A percentile compares a stretch with the other conserved stretches of the same genome.
These are phyloP conservation scores for Aspergillus pseudoterreus DNA, from an alignment of 2,329 filamentous ascomycete genomes.

Conservation along the genomic window DNA sequence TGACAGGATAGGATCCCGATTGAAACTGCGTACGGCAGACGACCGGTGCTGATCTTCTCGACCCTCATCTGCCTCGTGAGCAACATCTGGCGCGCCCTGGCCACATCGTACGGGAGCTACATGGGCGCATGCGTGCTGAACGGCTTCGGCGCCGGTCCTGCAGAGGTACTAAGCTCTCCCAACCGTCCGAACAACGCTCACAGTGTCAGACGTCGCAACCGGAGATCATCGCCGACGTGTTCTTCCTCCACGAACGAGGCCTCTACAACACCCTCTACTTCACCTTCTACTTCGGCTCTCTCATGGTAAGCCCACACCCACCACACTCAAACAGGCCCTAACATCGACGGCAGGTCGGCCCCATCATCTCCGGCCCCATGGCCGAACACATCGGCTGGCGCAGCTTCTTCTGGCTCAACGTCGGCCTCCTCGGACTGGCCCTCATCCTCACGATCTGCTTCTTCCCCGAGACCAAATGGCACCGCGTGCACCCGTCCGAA, in stretches of 20 bases:
- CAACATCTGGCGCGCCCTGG: slow-evolving; percentile 57
- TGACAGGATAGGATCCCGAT: slow-evolving; percentile 52
- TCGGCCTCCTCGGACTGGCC: slow-evolving; percentile 50
- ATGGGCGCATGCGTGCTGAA: slow-evolving; percentile 63
- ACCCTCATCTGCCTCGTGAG: slow-evolving; percentile 52
- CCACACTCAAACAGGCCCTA: neutral
- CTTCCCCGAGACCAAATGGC: slow-evolving; percentile 63
- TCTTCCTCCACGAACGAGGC: slow-evolving; percentile 63
- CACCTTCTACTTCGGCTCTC: slow-evolving; percentile 58
- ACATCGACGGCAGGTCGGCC: slow-evolving; percentile 33
- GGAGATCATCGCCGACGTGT: slow-evolving; percentile 61
- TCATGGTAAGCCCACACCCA: slow-evolving; percentile 46
- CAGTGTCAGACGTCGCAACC: slow-evolving; percentile 52
- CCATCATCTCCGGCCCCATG: slow-evolving; percentile 60
- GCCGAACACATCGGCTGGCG: slow-evolving; percentile 56
- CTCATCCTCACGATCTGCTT: slow-evolving; percentile 54
- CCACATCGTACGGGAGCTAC: slow-evolving; percentile 57
- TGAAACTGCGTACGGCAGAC: slow-evolving; percentile 52
- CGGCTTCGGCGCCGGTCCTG: slow-evolving; percentile 60
- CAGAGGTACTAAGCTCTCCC: slow-evolving; percentile 38
- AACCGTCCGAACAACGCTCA: neutral
- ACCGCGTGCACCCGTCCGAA: slow-evolving; percentile 40
- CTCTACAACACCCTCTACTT: slow-evolving; percentile 62
- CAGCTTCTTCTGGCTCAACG: slow-evolving; percentile 65
- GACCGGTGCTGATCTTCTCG: slow-evolving; percentile 52